Evolutionary conservation across 1,284 basidiomycete species (phyloP).

Genomic region (Takashimella koratensis): DNA sequence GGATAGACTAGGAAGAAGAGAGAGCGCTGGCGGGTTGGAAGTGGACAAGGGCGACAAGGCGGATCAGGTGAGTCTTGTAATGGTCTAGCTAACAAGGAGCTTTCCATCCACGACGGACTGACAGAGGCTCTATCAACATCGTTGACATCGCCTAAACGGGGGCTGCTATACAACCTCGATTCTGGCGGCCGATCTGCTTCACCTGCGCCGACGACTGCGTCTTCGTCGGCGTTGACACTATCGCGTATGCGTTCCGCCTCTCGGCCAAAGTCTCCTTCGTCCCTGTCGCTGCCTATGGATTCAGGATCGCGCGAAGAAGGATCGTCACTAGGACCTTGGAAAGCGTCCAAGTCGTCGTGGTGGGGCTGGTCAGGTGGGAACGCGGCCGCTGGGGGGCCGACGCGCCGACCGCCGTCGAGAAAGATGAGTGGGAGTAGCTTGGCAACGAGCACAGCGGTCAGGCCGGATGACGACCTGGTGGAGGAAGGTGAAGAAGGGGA

Average conservation of each 20-base stretch:
- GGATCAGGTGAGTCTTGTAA: conserved; percentile 21
- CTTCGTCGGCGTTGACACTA: neutral
- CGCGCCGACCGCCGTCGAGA: neutral
- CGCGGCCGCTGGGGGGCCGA: neutral
- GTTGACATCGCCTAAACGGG: conserved; percentile 12
- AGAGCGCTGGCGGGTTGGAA: neutral
- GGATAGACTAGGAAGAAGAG: neutral
- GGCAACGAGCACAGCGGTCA: conserved; percentile 9
- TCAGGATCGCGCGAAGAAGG: neutral
- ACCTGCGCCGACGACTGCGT: neutral
- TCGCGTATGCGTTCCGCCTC: neutral
- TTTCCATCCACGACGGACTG: conserved; percentile 34
- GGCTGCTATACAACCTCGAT: neutral
- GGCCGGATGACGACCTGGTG: conserved; percentile 6
- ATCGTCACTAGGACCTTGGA: neutral
- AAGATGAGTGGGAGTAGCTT: conserved; percentile 13
- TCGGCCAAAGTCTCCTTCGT: neutral
- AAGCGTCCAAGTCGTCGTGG: neutral
- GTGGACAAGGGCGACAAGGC: neutral
- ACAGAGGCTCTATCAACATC: conserved; percentile 38
- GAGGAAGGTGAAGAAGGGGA: conserved; percentile 3
- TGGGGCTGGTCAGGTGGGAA: neutral
- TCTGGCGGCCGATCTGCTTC: neutral
- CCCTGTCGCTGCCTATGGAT: neutral
- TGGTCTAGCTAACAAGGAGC: conserved; percentile 6